Percentiles rank a stretch among this genome's conserved stretches.
These are phyloP conservation scores for Globisporangium cylindrosporum DNA, from an alignment of 352 stramenopile species.

Conservation along the genomic window DNA sequence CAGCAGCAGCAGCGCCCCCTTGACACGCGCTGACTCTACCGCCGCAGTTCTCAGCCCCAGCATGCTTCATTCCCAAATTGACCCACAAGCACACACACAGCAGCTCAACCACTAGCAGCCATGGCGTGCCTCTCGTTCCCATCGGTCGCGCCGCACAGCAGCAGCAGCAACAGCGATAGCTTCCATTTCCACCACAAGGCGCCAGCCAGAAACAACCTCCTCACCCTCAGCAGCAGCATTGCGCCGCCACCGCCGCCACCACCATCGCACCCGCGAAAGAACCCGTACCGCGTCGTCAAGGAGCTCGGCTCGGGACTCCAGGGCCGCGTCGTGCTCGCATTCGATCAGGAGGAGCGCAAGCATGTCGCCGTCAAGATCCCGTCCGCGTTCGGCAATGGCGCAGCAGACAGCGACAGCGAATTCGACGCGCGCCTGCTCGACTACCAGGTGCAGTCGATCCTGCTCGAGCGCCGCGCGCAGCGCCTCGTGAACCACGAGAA, in stretches of 20 bases:
- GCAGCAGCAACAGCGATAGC: constrained; percentile 1
- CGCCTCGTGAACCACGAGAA: constrained; percentile 52
- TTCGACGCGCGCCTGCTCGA: constrained; percentile 44
- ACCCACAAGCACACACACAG: constrained; percentile 5
- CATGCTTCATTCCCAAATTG: constrained; percentile 4
- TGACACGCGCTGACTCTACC: no score
- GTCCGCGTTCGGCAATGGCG: constrained; percentile 32
- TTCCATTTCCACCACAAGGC: constrained; percentile 9
- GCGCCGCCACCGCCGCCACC: background rate
- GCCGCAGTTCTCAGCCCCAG: background rate
- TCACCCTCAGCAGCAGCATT: background rate
- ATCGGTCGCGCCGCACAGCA: constrained; percentile 4
- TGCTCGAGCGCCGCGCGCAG: constrained; percentile 62
- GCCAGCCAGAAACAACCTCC: background rate
- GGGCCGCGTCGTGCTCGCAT: constrained; percentile 57
- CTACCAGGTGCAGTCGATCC: constrained; percentile 59
- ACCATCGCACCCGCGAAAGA: constrained; percentile 11
- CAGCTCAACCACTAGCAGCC: background rate
- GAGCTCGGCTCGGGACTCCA: constrained; percentile 65
- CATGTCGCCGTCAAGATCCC: constrained; percentile 77
- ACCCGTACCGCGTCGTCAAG: constrained; percentile 46
- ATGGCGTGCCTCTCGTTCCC: constrained; percentile 10
- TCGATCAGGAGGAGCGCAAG: constrained; percentile 40
- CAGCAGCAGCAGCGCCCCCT: no score
- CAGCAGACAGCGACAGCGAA: constrained; percentile 10